Evolutionary conservation across 1,284 basidiomycete species (phyloP), one percentile per base, ranked within the genome.

Genomic region (Trichosporon asahii): DNA sequence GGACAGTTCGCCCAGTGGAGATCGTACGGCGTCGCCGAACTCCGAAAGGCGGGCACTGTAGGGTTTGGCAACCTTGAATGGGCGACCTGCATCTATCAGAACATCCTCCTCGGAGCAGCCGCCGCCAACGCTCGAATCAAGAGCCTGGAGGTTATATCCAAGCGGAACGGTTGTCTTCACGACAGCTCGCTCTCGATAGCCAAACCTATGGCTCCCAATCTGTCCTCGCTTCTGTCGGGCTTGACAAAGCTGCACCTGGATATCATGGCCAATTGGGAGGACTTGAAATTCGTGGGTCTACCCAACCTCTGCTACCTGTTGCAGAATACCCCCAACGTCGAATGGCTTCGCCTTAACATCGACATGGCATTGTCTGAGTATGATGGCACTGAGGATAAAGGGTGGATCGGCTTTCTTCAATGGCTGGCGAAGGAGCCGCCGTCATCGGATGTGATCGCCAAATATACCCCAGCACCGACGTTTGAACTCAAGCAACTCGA

Each of bases 201-300:
- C 14, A 25, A 60, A 2, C 35, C 15, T 6, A 1, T 68, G 1
- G 44, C 37, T 3, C 31, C 61, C 7, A 3, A 35, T 3, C 18
- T 68, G 8, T 1, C 6, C 6, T 55, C 65, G 2, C n/a, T 66
- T n/a, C 67, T 73, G 0, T 29, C 18, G 1, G 21, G 23, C 11
- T 55, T 73, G 33, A 65, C 31, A 3, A 67, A 68, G 57, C 63
- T 73, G 7, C 72, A 70, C 29, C 63, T 73, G 35, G 65, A 35
- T 11, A 2, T 70, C 11, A 40, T 25, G 3, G 11, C 18, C 8
- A 12, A 1, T 11, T 21, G 21, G n/a, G 5, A 37, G 18, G 15
- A 46, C 29, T 4, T 21, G 21, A 25, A 37, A 27, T 29, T 21
- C 18, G 29, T 61, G n/a, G 21, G 23, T 12, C 21, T 40, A 7